phyloP scores from a whole-genome alignment of 441 rosid species.

The Flueggea neowawraea region DNA sequence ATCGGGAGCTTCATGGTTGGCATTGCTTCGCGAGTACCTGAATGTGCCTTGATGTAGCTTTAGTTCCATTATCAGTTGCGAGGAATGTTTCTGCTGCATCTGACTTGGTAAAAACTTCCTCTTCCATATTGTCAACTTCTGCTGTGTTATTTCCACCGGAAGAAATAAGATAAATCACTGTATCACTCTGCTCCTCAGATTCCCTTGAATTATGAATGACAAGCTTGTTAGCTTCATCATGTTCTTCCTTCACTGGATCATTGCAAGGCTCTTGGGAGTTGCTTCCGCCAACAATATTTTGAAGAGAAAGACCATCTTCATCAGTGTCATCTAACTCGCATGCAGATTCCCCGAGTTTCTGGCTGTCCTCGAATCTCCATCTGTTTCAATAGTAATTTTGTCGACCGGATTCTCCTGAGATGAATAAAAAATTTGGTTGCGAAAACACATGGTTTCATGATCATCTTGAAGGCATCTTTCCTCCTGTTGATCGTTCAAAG shows the following conservation, averaged over 20 bases:
- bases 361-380: neutral
- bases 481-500: slow-evolving; percentile 2
- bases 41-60: slow-evolving; percentile 7
- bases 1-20: slow-evolving; percentile 28
- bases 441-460: slow-evolving; percentile 3
- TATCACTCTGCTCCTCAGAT: slow-evolving; percentile 22
- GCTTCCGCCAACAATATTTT: slow-evolving; percentile 16
- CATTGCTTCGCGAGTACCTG: slow-evolving; percentile 18
- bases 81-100: slow-evolving; percentile 18
- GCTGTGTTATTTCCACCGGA: slow-evolving; percentile 7
- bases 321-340: slow-evolving; percentile 7
- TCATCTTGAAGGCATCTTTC: slow-evolving; percentile 10
- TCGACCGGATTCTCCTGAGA: slow-evolving; percentile 10
- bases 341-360: neutral
- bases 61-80: slow-evolving; percentile 10
- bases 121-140: slow-evolving; percentile 31
- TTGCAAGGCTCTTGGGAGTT: neutral
- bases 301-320: slow-evolving; percentile 12
- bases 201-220: slow-evolving; percentile 11
- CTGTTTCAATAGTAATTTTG: slow-evolving; percentile 2
- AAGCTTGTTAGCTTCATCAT: slow-evolving; percentile 15
- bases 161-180: slow-evolving; percentile 2
- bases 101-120: slow-evolving; percentile 13
- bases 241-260: slow-evolving; percentile 18
- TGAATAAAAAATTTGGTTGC: slow-evolving; percentile 9